phyloP scores from a whole-genome alignment of 371 early-diverging fungal species.

The Apophysomyces ossiformis region DNA sequence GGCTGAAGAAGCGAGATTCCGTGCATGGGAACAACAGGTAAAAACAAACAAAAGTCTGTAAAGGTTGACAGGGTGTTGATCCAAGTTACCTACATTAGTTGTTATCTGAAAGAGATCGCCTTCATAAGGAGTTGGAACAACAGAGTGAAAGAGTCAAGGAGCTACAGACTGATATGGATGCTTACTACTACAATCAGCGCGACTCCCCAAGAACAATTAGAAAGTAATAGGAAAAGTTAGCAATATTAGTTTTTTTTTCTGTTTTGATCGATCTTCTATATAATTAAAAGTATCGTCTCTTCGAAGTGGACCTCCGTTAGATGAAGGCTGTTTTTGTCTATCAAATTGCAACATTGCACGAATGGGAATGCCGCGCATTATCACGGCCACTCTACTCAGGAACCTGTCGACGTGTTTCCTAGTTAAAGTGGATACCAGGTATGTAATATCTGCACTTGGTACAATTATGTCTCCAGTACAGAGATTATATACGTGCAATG shows the following conservation, averaged over 20 bases:
- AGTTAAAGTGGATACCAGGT: too few relatives aligned
- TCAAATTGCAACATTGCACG: too few relatives aligned
- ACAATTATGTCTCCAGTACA: too few relatives aligned
- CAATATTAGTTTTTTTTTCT: background rate
- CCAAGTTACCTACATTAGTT: constrained; percentile 49
- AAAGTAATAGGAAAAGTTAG: constrained; percentile 25
- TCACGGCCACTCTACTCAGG: too few relatives aligned
- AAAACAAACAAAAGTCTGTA: background rate
- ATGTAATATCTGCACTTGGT: too few relatives aligned
- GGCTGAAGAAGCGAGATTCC: constrained; percentile 91
- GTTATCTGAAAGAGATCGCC: constrained; percentile 93
- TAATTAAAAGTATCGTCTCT: constrained; percentile 4
- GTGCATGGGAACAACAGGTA: constrained; percentile 95
- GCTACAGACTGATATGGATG: constrained; percentile 83
- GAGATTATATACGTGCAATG: too few relatives aligned
- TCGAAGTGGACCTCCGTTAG: background rate
- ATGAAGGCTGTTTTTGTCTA: too few relatives aligned
- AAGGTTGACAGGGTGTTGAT: background rate
- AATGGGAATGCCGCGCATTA: too few relatives aligned
- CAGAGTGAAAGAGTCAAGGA: constrained; percentile 90
- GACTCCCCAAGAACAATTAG: constrained; percentile 41
- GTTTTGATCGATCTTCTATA: background rate
- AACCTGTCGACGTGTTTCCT: too few relatives aligned
- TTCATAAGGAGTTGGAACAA: constrained; percentile 94
- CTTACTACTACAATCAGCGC: constrained; percentile 45